phyloP scores from a whole-genome alignment of 176 grass and related monocot species.

The Eragrostis curvula region DNA sequence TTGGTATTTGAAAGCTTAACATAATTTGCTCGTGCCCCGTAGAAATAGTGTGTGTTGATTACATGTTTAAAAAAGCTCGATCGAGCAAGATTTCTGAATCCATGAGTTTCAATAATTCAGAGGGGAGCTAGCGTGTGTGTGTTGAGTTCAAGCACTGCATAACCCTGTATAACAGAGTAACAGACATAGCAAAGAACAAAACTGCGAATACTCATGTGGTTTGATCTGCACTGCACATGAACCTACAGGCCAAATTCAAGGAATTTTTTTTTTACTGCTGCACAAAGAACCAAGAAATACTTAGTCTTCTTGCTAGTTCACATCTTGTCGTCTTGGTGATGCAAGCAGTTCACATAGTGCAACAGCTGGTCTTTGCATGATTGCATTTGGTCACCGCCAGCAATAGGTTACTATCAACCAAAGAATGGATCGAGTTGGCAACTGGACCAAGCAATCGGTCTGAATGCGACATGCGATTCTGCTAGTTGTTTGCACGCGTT shows the following conservation, averaged over 20 bases:
- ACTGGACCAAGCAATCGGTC: slow-evolving; percentile 28
- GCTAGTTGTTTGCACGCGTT: not conserved
- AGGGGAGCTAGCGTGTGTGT: not conserved
- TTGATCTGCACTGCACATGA: not conserved
- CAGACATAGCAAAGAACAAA: slow-evolving; percentile 37
- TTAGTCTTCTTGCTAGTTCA: not conserved
- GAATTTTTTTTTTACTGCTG: not conserved
- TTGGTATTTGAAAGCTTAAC: not conserved
- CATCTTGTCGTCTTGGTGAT: not conserved
- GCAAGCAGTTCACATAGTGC: not conserved
- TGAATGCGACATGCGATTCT: slow-evolving; percentile 18
- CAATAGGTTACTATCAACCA: not conserved
- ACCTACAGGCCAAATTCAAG: not conserved
- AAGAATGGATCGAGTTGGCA: not conserved
- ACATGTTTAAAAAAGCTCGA: not conserved
- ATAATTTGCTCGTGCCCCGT: no score
- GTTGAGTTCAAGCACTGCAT: not conserved
- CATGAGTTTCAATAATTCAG: not conserved
- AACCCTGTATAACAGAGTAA: not conserved
- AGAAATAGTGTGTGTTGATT: no score
- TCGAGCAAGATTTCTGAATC: not conserved
- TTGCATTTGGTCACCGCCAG: slow-evolving; percentile 25
- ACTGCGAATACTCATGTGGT: not conserved
- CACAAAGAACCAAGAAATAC: not conserved
- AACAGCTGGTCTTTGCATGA: not conserved